phyloP scores from a whole-genome alignment of 805 yeast genomes.

The Wickerhamomyces bovis region DNA sequence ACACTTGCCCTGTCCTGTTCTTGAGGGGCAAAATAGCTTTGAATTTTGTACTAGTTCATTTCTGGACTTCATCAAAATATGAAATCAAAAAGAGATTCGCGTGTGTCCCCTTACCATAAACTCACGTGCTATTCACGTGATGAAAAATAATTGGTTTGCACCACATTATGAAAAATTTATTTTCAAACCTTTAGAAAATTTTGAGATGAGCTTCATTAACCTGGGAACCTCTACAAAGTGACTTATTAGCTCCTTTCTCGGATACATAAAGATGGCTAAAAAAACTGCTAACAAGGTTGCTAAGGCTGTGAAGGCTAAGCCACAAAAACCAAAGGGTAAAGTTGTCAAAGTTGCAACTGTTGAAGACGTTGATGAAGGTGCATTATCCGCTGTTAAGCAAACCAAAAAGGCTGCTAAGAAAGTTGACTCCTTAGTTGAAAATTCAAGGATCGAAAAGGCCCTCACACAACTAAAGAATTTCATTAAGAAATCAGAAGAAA shows the following conservation, averaged over 20 bases:
- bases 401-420: conserved; percentile 4
- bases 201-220: conserved; percentile 7
- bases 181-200: conserved; percentile 1
- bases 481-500: conserved; percentile 32
- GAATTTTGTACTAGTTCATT: neutral
- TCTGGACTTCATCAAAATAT: neutral
- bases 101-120: neutral
- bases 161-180: conserved; percentile 10
- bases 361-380: conserved; percentile 12
- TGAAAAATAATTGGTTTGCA: neutral
- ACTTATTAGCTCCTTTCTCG: neutral
- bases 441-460: conserved; percentile 40
- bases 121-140: neutral
- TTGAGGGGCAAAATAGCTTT: neutral
- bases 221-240: neutral
- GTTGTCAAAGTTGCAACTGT: conserved; percentile 19
- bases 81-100: neutral
- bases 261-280: conserved; percentile 3
- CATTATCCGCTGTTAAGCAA: conserved; percentile 6
- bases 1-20: too few relatives aligned
- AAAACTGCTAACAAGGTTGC: conserved; percentile 7
- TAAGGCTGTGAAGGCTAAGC: conserved; percentile 13
- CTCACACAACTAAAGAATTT: conserved; percentile 62
- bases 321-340: conserved; percentile 24
- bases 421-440: conserved; percentile 19